Percentiles rank a stretch among this genome's conserved stretches.
Conservation (phyloP, 495 filamentous ascomycete species). For the Penicillium coffeae region DNA sequence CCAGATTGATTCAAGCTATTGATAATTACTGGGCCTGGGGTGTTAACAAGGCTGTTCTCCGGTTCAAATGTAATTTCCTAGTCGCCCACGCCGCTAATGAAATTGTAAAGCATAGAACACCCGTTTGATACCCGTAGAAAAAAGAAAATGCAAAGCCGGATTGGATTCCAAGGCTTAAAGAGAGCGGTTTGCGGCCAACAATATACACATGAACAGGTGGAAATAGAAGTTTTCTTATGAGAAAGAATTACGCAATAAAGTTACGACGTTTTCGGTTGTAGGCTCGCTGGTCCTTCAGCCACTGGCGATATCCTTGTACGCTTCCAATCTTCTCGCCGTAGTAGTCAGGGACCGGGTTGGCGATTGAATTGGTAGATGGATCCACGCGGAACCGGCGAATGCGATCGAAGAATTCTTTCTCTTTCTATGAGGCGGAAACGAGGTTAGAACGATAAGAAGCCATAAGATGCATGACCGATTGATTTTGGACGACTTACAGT, state of each 20-base stretch:
- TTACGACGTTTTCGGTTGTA: slow-evolving; percentile 86
- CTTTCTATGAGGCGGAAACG: slow-evolving; percentile 57
- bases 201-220: slow-evolving; percentile 20
- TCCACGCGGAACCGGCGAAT: slow-evolving; percentile 90
- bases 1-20: too few species aligned
- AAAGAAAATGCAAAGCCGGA: slow-evolving; percentile 12
- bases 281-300: slow-evolving; percentile 96
- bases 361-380: slow-evolving; percentile 62
- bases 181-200: slow-evolving; percentile 6
- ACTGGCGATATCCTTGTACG: slow-evolving; percentile 83
- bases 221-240: slow-evolving; percentile 6
- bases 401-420: slow-evolving; percentile 83
- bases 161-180: slow-evolving; percentile 7
- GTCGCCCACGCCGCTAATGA: slow-evolving; percentile 24
- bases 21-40: too few species aligned
- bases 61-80: slow-evolving; percentile 21
- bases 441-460: background rate
- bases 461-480: background rate
- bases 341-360: slow-evolving; percentile 71
- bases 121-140: slow-evolving; percentile 11
- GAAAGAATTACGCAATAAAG: slow-evolving; percentile 41
- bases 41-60: slow-evolving; percentile 17
- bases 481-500: slow-evolving; percentile 44
- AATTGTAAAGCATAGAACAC: slow-evolving; percentile 24
- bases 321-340: slow-evolving; percentile 91